A percentile compares a stretch with the other conserved stretches of the same genome.
These are phyloP conservation scores for Aquilaria agallochum DNA, from an alignment of 441 rosid species.

Conservation along the genomic window DNA sequence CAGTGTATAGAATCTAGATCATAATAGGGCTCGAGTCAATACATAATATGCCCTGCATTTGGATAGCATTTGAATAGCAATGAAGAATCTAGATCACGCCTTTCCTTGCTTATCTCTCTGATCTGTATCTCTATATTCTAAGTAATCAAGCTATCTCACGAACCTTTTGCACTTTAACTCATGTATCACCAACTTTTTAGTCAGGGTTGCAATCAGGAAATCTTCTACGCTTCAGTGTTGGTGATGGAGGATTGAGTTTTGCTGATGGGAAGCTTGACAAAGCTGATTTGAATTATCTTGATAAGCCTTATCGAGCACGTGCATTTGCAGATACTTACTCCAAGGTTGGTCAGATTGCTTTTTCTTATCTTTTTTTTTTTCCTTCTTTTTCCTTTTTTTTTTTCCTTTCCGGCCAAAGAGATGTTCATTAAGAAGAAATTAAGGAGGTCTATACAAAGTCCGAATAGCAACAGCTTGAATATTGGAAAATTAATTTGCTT, in stretches of 20 bases:
- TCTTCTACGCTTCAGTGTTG: slow-evolving; percentile 70
- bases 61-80: no score
- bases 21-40: no score
- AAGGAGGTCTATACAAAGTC: no score
- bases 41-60: no score
- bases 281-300: slow-evolving; percentile 71
- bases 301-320: slow-evolving; percentile 67
- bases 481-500: not conserved
- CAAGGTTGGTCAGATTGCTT: slow-evolving; percentile 48
- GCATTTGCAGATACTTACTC: slow-evolving; percentile 95
- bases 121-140: not conserved
- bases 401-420: no score
- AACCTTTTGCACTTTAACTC: slow-evolving; percentile 4
- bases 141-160: slow-evolving; percentile 5
- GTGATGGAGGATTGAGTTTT: slow-evolving; percentile 71
- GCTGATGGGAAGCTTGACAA: slow-evolving; percentile 78
- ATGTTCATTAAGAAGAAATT: no score
- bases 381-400: no score
- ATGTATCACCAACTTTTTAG: slow-evolving; percentile 31
- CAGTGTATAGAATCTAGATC: no score
- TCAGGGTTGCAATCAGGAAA: slow-evolving; percentile 53
- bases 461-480: no score
- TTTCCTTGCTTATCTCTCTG: no score
- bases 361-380: not conserved
- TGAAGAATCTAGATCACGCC: no score